These are phyloP conservation scores for Sporothrix schenckii DNA, from an alignment of 2,329 filamentous ascomycete genomes.

Conservation along the genomic window DNA sequence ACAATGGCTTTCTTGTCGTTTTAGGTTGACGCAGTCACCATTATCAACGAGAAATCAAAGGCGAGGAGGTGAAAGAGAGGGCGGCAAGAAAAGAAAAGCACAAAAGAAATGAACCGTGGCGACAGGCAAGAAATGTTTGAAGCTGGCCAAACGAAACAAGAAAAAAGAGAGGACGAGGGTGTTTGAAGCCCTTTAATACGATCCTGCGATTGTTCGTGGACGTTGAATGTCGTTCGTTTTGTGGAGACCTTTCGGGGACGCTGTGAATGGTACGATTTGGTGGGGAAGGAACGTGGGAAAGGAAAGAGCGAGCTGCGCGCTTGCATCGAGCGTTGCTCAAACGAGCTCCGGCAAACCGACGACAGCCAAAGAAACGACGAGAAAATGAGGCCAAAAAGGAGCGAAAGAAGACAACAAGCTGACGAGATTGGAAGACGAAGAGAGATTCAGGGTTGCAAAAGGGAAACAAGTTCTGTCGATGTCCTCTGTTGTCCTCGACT, in stretches of 20 bases:
- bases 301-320: slow-evolving; percentile 8
- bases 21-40: slow-evolving; percentile 22
- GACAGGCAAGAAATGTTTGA: slow-evolving; percentile 11
- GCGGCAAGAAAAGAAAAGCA: neutral
- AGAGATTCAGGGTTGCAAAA: neutral
- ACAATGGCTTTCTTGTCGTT: slow-evolving; percentile 12
- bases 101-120: neutral
- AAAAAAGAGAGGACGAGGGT: neutral
- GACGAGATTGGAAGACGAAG: neutral
- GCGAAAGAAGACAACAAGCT: neutral
- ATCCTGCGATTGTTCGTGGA: slow-evolving; percentile 29
- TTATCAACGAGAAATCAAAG: slow-evolving; percentile 24
- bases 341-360: slow-evolving; percentile 9
- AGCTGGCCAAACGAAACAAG: slow-evolving; percentile 13
- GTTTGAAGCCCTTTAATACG: slow-evolving; percentile 26
- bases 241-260: neutral
- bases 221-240: slow-evolving; percentile 1
- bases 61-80: neutral
- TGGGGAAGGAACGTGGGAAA: neutral
- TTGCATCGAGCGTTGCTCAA: slow-evolving; percentile 18
- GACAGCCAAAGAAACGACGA: slow-evolving; percentile 24
- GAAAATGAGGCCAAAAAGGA: neutral
- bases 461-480: neutral
- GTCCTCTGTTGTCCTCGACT: neutral
- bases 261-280: slow-evolving; percentile 7